Percentiles rank a stretch among this genome's conserved stretches.
Conservation (phyloP, 495 filamentous ascomycete genomes). For the Chaetomium cochliodes region DNA sequence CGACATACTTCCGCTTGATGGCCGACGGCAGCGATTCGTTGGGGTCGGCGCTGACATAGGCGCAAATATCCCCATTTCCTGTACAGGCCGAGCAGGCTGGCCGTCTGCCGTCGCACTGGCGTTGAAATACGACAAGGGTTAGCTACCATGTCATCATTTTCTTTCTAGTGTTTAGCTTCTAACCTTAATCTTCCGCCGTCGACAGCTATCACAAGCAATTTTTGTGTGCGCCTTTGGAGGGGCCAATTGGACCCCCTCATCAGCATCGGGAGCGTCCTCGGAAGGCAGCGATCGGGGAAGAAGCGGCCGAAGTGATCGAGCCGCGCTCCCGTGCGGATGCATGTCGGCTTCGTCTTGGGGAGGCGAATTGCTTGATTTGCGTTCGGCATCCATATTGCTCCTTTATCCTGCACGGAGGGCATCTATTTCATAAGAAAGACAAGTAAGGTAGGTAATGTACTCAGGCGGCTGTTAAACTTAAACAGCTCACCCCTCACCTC, state of each 20-base stretch:
- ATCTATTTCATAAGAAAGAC: no score
- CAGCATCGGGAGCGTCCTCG: background rate
- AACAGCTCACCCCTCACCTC: no score
- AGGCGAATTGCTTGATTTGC: background rate
- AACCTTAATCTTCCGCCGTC: background rate
- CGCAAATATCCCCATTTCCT: constrained; percentile 32
- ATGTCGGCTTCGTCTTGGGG: background rate
- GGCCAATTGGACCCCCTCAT: background rate
- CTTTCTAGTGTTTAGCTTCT: background rate
- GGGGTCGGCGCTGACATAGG: constrained; percentile 34
- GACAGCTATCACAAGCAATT: background rate
- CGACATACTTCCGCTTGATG: constrained; percentile 39
- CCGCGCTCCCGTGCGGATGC: background rate
- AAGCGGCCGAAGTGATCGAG: background rate
- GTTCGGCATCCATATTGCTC: background rate
- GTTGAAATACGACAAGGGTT: background rate
- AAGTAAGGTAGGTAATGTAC: no score
- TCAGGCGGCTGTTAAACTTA: no score
- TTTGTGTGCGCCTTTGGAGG: background rate
- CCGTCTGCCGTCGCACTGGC: constrained; percentile 38
- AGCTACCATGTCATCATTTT: background rate
- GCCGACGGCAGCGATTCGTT: constrained; percentile 40
- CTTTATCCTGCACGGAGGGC: no score
- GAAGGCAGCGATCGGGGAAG: background rate
- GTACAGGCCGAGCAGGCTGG: constrained; percentile 36